Evolutionary conservation across 345 rosid genomes (phyloP).

Genomic region (Moricandia arvensis): DNA sequence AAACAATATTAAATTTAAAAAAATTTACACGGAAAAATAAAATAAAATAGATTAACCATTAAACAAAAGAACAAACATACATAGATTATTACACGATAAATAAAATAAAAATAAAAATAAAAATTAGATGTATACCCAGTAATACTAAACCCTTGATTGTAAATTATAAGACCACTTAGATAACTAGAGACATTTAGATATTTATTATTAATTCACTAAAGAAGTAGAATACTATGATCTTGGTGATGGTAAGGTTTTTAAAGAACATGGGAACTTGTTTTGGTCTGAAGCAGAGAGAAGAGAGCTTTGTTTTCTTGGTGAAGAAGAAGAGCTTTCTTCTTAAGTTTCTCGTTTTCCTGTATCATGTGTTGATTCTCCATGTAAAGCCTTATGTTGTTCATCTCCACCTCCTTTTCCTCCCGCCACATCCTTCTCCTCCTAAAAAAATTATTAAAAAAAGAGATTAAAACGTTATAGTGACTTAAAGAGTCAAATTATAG

Average conservation of each 20-base stretch:
- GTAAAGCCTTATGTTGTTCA: conserved; percentile 60
- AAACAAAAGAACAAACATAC: conserved; percentile 17
- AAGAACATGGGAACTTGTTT: conserved; percentile 21
- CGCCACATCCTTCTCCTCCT: conserved; percentile 37
- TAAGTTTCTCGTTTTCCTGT: conserved; percentile 66
- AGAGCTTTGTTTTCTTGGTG: conserved; percentile 68
- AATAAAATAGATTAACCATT: conserved; percentile 8
- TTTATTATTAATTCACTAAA: not conserved
- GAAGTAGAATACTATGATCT: conserved; percentile 10
- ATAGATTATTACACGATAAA: conserved; percentile 19
- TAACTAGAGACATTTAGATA: not conserved
- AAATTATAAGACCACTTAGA: conserved; percentile 4
- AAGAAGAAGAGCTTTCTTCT: conserved; percentile 61
- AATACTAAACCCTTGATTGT: conserved; percentile 29
- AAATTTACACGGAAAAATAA: no score
- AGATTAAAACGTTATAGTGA: not conserved
- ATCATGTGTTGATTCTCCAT: conserved; percentile 65
- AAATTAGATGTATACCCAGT: conserved; percentile 27
- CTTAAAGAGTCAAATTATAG: not conserved
- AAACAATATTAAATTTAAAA: no score
- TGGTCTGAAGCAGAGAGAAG: conserved; percentile 49
- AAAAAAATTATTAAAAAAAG: not conserved
- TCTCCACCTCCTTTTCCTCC: conserved; percentile 46
- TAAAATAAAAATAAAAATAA: not conserved
- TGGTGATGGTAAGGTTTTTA: conserved; percentile 21